These are phyloP conservation scores for Cyathus striatus DNA, from an alignment of 768 basidiomycete species.

Conservation along the genomic window DNA sequence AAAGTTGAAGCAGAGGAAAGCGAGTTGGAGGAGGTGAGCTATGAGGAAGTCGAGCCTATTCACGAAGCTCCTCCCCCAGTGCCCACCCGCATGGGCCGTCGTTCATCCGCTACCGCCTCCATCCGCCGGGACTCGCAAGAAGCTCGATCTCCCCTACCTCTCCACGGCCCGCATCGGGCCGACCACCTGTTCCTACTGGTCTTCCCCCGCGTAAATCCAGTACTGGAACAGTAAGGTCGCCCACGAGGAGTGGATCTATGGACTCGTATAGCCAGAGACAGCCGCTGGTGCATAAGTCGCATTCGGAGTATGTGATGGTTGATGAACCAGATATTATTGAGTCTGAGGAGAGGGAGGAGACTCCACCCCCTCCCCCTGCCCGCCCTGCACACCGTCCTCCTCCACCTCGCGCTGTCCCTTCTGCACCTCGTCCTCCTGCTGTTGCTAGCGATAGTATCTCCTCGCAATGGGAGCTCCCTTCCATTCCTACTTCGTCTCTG, in stretches of 20 bases:
- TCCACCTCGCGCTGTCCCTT: conserved; percentile 27
- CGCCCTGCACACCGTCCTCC: conserved; percentile 34
- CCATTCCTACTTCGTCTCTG: conserved; percentile 48
- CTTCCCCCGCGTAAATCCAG: conserved; percentile 36
- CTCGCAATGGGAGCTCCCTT: conserved; percentile 63
- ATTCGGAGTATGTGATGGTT: conserved; percentile 60
- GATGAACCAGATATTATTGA: conserved; percentile 35
- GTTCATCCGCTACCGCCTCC: background rate
- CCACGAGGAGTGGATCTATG: conserved; percentile 33
- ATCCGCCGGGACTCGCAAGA: conserved; percentile 2
- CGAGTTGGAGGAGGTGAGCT: conserved; percentile 61
- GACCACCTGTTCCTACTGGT: conserved; percentile 42
- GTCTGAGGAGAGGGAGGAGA: conserved; percentile 26
- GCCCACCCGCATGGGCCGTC: conserved; percentile 39
- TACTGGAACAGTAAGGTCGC: conserved; percentile 15
- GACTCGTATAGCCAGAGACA: conserved; percentile 19
- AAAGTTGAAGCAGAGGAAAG: conserved; percentile 69
- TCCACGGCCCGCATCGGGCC: conserved; percentile 32
- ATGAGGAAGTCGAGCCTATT: conserved; percentile 49
- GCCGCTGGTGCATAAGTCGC: conserved; percentile 19
- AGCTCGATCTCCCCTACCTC: conserved; percentile 11
- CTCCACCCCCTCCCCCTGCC: conserved; percentile 43
- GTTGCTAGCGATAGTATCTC: conserved; percentile 30
- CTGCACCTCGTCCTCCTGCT: conserved; percentile 15
- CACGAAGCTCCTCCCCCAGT: conserved; percentile 51